A percentile compares a stretch with the other conserved stretches of the same genome.
Evolutionary conservation across 108 stramenopile species (phyloP).

Genomic region (Chaetoceros tenuissimus): DNA sequence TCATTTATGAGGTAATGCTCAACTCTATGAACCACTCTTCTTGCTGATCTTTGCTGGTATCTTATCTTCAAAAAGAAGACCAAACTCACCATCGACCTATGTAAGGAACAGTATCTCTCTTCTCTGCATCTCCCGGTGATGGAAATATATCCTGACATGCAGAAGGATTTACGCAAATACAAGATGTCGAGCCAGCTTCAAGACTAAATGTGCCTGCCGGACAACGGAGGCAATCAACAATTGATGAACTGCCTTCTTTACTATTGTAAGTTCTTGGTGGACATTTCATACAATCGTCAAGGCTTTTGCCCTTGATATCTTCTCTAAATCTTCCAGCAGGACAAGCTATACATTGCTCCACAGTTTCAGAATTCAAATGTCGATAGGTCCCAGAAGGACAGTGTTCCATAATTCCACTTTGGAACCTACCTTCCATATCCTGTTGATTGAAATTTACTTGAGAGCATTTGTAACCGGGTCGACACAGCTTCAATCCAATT

Average conservation of each 20-base stretch:
- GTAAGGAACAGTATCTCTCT: no score
- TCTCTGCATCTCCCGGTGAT: slow-evolving; percentile 37
- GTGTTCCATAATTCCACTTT: slow-evolving; percentile 39
- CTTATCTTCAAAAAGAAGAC: no score
- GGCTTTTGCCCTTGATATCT: slow-evolving; percentile 27
- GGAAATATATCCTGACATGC: slow-evolving; percentile 24
- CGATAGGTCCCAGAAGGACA: slow-evolving; percentile 60
- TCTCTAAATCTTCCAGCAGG: slow-evolving; percentile 42
- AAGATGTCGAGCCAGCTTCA: slow-evolving; percentile 19
- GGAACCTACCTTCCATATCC: neutral
- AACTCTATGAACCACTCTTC: no score
- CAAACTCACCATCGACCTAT: no score
- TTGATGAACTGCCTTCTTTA: slow-evolving; percentile 14
- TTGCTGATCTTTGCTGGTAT: no score
- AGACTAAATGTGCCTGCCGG: slow-evolving; percentile 33
- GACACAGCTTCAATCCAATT: slow-evolving; percentile 46
- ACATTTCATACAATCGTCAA: slow-evolving; percentile 33
- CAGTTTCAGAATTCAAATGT: slow-evolving; percentile 30
- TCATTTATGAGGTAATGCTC: no score
- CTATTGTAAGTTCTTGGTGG: slow-evolving; percentile 28
- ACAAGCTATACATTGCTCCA: slow-evolving; percentile 32
- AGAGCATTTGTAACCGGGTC: slow-evolving; percentile 53
- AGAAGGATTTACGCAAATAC: slow-evolving; percentile 26
- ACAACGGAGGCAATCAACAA: slow-evolving; percentile 25
- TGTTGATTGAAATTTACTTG: slow-evolving; percentile 14